Percentiles rank a stretch among this genome's conserved stretches.
These are phyloP conservation scores for Yarrowia deformans DNA, from an alignment of 805 yeast species.

Conservation along the genomic window DNA sequence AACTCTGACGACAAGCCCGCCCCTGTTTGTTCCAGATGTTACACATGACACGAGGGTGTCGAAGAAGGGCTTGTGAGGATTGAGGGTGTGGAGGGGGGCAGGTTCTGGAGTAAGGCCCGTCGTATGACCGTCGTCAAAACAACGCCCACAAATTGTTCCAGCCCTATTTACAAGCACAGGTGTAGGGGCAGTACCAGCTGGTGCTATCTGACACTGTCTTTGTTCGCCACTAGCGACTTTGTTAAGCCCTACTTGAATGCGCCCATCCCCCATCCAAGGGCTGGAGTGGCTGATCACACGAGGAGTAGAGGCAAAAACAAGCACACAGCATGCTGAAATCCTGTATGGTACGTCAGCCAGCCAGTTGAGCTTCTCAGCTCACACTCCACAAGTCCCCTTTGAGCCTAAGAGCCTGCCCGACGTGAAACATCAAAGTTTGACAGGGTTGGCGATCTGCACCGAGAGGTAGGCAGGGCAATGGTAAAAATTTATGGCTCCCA, in stretches of 20 bases:
- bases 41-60: conserved; percentile 3
- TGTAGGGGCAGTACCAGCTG: too few species aligned
- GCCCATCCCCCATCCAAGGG: too few species aligned
- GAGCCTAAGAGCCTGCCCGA: conserved; percentile 20
- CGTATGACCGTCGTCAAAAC: too few species aligned
- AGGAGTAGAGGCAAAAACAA: background rate
- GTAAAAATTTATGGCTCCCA: background rate
- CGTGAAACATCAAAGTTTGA: conserved; percentile 15
- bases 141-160: too few species aligned
- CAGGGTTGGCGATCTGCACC: conserved; percentile 30
- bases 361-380: background rate
- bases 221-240: background rate
- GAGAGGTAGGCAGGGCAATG: conserved; percentile 5
- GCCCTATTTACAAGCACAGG: too few species aligned
- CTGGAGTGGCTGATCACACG: background rate
- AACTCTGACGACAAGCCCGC: background rate
- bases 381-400: background rate
- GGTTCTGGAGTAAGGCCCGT: too few species aligned
- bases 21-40: conserved; percentile 6
- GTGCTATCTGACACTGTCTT: background rate
- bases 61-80: background rate
- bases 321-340: background rate
- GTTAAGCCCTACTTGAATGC: too few species aligned
- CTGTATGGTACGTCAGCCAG: background rate
- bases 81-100: too few species aligned